These are phyloP conservation scores for Dothistroma septosporum DNA, from an alignment of 2,329 filamentous ascomycete genomes.

Conservation along the genomic window DNA sequence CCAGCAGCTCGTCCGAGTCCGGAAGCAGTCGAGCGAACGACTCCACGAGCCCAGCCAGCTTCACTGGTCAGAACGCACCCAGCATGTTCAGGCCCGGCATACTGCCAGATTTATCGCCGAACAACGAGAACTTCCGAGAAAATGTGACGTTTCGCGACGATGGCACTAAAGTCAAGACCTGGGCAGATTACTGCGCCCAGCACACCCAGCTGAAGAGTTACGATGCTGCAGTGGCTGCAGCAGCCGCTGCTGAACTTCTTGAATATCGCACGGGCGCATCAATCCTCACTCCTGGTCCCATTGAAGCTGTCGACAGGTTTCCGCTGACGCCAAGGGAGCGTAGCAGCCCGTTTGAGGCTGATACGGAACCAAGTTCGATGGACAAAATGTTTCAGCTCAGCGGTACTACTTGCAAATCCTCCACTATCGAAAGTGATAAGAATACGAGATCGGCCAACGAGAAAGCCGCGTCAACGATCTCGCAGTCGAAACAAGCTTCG, in stretches of 20 bases:
- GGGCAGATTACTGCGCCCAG: not conserved
- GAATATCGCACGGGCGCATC: not conserved
- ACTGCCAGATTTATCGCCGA: not conserved
- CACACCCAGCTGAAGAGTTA: not conserved
- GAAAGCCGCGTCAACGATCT: not conserved
- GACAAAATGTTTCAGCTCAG: not conserved
- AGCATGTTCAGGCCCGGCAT: not conserved
- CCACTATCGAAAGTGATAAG: not conserved
- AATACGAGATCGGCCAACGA: not conserved
- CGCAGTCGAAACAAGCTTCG: not conserved
- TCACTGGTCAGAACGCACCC: not conserved
- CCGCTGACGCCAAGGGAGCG: constrained; percentile 1
- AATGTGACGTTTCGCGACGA: not conserved
- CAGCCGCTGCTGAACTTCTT: constrained; percentile 1
- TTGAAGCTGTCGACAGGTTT: constrained; percentile 1
- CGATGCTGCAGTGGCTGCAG: not conserved
- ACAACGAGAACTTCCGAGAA: not conserved
- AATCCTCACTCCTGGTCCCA: not conserved
- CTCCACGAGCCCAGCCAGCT: not conserved
- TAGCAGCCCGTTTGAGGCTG: not conserved
- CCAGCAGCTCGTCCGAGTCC: not conserved
- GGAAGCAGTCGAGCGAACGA: not conserved
- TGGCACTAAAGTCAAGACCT: not conserved
- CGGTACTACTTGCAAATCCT: not conserved
- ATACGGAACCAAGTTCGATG: not conserved